Evolutionary conservation across 1,284 basidiomycete species (phyloP).

Genomic region (Thelephora terrestris): DNA sequence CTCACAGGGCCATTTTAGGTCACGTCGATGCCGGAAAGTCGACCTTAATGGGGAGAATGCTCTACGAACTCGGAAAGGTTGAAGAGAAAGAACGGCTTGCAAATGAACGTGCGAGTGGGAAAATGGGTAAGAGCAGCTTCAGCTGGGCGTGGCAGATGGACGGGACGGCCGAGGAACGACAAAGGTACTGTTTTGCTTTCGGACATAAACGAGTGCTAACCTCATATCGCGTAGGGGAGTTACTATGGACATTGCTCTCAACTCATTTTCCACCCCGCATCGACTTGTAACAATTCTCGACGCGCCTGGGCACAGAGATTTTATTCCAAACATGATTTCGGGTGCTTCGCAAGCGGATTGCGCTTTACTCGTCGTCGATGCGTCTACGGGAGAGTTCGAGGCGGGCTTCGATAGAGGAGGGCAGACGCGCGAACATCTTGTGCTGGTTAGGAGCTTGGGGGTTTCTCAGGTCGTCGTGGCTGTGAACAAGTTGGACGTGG

Average conservation of each 20-base stretch:
- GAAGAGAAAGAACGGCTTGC: constrained; percentile 77
- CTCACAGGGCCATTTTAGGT: constrained; percentile 35
- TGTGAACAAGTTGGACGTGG: constrained; percentile 92
- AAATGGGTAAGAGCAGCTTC: constrained; percentile 90
- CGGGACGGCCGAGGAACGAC: constrained; percentile 86
- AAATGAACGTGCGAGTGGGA: constrained; percentile 88
- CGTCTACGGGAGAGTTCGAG: constrained; percentile 88
- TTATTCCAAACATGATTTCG: constrained; percentile 99
- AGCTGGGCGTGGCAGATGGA: constrained; percentile 98
- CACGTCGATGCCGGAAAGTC: constrained; percentile 99
- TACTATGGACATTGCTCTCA: constrained; percentile 94
- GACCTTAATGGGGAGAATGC: constrained; percentile 89
- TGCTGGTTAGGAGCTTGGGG: constrained; percentile 90
- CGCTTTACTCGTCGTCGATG: constrained; percentile 91
- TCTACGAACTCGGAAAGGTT: constrained; percentile 86
- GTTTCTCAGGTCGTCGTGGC: constrained; percentile 89
- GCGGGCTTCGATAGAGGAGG: constrained; percentile 91
- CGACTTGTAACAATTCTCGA: constrained; percentile 87
- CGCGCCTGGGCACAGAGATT: constrained; percentile 95
- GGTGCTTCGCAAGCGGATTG: constrained; percentile 96
- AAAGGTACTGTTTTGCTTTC: constrained; percentile 44
- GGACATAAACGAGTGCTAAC: background rate
- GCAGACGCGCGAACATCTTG: constrained; percentile 93
- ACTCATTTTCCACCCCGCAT: constrained; percentile 70
- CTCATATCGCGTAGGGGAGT: constrained; percentile 58